Evolutionary conservation across 176 grass and related monocot genomes (phyloP), one percentile per base, ranked within the genome.

Genomic region (Cenchrus fungigraminus): DNA sequence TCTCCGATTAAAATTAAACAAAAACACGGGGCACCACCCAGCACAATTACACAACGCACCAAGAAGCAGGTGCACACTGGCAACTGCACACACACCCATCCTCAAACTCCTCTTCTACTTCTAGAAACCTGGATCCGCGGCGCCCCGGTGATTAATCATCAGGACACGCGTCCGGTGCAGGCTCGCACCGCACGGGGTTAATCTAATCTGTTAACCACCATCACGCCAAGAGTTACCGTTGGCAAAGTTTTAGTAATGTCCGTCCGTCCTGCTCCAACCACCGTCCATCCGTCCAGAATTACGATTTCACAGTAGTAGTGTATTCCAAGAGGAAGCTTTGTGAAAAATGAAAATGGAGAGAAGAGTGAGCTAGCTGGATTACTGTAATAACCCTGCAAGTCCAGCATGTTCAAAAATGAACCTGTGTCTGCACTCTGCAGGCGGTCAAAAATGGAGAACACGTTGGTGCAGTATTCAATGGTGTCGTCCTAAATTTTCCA

Each of bases 61-160:
- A 40, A 40, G 37, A 87, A 87, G 79, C 75, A 51, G 78, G 71
- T 72, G 57, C 67, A 8, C 71, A 8, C 71, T 44, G 8, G 12
- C 3, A 2, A 34, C 34, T 34, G 34, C 34, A 34, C 34, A 40
- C 3, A 34, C 34, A 40, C 3, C 37, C 37, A 40, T 40, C 37
- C 37, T 40, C 37, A 2, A 4, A 40, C 25, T 25, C 25, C 25
- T 25, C 25, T 25, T 40, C 37, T 4, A 40, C 47, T 25, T 75
- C 79, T 50, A 31, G 54, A 47, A 40, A 40, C 37, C 37, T 4
- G 37, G 37, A 40, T 40, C 37, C 77, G 19, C 60, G 34, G 12
- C 10, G 12, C 22, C 46, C 32, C 64, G 12, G 25, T 49, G 68
- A 62, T 20, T 34, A 34, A 34, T 34, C 5, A 54, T 34, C 5